Percentiles rank a stretch among this genome's conserved stretches.
These are phyloP conservation scores for Leccinum subrobustum DNA, from an alignment of 1,284 basidiomycete species.

Conservation along the genomic window DNA sequence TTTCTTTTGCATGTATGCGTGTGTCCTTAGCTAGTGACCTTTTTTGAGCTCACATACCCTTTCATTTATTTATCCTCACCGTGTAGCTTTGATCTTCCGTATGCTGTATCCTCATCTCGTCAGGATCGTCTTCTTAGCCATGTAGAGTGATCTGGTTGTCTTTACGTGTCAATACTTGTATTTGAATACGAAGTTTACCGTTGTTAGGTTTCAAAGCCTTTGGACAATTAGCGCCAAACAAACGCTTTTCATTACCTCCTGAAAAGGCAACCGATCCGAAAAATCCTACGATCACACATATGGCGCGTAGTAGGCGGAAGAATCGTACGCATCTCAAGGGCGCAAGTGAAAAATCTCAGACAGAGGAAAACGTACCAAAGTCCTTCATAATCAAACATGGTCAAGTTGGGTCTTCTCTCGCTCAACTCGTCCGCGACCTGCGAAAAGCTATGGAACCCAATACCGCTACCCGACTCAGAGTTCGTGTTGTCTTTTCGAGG, in stretches of 20 bases:
- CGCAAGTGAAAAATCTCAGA: slow-evolving; percentile 34
- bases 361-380: slow-evolving; percentile 53
- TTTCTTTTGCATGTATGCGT: slow-evolving; percentile 6
- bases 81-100: slow-evolving; percentile 32
- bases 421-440: slow-evolving; percentile 89
- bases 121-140: slow-evolving; percentile 2
- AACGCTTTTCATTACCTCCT: slow-evolving; percentile 7
- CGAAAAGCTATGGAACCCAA: slow-evolving; percentile 98
- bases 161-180: slow-evolving; percentile 8
- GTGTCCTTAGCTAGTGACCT: slow-evolving; percentile 9
- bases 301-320: slow-evolving; percentile 80
- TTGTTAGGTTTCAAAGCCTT: slow-evolving; percentile 1
- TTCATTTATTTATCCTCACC: neutral
- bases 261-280: slow-evolving; percentile 21
- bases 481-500: slow-evolving; percentile 39
- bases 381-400: slow-evolving; percentile 95
- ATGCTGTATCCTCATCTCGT: slow-evolving; percentile 29
- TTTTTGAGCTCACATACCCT: slow-evolving; percentile 12
- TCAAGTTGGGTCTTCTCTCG: slow-evolving; percentile 83
- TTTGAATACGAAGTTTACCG: neutral
- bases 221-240: slow-evolving; percentile 28
- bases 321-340: slow-evolving; percentile 86
- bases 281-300: slow-evolving; percentile 33
- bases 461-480: slow-evolving; percentile 87
- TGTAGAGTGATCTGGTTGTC: slow-evolving; percentile 15